Evolutionary conservation across 176 grass and related monocot genomes (phyloP).

Genomic region (Oryza meyeriana): DNA sequence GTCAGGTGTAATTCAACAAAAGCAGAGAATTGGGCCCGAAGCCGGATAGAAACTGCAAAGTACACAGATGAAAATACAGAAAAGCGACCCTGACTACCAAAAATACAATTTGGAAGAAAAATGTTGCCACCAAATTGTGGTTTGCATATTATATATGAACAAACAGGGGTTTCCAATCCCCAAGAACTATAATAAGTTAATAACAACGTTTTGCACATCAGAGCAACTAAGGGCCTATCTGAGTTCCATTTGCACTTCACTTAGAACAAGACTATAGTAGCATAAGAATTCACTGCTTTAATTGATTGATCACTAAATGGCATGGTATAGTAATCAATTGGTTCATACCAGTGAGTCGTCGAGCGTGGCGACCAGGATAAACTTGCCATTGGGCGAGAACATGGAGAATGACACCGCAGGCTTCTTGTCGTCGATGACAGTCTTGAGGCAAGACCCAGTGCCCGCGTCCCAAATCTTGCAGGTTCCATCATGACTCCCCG

Average conservation of each 20-base stretch:
- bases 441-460: constrained; percentile 71
- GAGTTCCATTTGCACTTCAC: neutral
- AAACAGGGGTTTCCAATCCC: constrained; percentile 5
- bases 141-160: neutral
- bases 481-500: constrained; percentile 77
- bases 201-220: neutral
- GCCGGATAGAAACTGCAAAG: neutral
- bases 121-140: neutral
- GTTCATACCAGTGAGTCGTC: constrained; percentile 75
- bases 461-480: constrained; percentile 96
- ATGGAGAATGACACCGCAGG: constrained; percentile 81
- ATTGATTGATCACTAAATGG: neutral
- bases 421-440: constrained; percentile 76
- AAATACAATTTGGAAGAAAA: neutral
- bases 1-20: neutral
- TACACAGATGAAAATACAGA: neutral
- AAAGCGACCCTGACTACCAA: neutral
- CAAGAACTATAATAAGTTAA: neutral
- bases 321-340: constrained; percentile 8
- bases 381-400: constrained; percentile 95
- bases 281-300: neutral
- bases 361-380: constrained; percentile 72
- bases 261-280: neutral
- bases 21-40: neutral
- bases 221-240: neutral